A percentile compares a stretch with the other conserved stretches of the same genome.
Evolutionary conservation across 176 grass and related monocot genomes (phyloP).

Genomic region (Lolium rigidum): DNA sequence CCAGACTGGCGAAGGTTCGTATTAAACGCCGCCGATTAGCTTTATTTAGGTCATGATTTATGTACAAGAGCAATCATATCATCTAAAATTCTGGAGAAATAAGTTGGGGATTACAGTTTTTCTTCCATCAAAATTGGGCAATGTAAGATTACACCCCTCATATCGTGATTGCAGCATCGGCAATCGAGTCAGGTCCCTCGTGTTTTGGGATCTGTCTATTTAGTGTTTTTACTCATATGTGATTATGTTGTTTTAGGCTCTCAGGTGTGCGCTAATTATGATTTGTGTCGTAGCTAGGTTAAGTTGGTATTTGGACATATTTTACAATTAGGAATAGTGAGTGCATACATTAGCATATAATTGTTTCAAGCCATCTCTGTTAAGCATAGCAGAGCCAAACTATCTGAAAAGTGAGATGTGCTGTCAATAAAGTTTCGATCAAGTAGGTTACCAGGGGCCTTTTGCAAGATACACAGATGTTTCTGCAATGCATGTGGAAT

Average conservation of each 20-base stretch:
- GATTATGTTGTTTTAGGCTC: not conserved
- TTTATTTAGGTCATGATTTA: constrained; percentile 10
- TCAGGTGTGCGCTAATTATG: not conserved
- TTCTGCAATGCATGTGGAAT: not conserved
- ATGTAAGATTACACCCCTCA: too few relatives aligned
- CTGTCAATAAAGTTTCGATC: not conserved
- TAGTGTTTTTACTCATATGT: not conserved
- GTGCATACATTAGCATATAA: not conserved
- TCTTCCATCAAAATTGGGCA: not conserved
- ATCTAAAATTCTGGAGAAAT: not conserved
- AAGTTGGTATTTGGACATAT: not conserved
- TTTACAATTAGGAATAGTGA: not conserved
- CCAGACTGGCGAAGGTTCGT: constrained; percentile 67
- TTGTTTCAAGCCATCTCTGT: not conserved
- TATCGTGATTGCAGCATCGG: not conserved
- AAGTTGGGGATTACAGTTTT: not conserved
- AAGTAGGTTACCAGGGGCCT: not conserved
- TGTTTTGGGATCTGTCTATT: not conserved
- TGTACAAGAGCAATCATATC: not conserved
- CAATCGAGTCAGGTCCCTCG: not conserved
- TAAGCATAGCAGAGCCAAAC: not conserved
- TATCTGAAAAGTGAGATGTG: not conserved
- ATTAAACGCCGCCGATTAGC: constrained; percentile 11
- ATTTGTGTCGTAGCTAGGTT: not conserved
- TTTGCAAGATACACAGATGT: not conserved